Base-by-base conservation (phyloP, 306 rosid species). In the Cyclanthera cordifolia region DNA sequence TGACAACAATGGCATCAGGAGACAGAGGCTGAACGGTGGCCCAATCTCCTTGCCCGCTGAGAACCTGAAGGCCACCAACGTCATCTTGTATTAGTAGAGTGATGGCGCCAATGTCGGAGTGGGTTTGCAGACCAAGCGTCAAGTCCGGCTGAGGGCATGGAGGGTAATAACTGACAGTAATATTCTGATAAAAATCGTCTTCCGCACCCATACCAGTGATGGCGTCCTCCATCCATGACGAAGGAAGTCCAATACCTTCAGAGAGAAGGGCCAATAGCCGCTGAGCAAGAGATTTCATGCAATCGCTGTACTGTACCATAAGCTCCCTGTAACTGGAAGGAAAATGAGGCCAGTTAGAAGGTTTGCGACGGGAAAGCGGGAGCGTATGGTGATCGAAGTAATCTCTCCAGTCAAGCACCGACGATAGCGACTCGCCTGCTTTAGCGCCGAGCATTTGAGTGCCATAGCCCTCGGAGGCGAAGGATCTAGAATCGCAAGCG, bases 381-480 rank as follows among this genome's bases (percentile, higher is more conserved):
- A 87, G 71, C 1, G 96, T 87, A 73, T 93, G 96, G 80, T 93
- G 96, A 46, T 93, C 90, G 69, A 93, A 89, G 79, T 89, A 93
- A 71, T 93, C 96, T 66, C 96, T 83, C 98, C 98, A 93, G 67
- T 93, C 98, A 45, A 93, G 56, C 23, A 52, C 85, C 20, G 54
- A 55, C 10, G 68, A 43, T 7, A n/a, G 51, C 5, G 69, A 27
- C 1, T 27, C 28, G 9, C 9, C 75, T 8, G 28, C 34, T 57
- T 79, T 77, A 25, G 68, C 53, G 59, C 56, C 74, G 66, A 93
- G 82, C 98, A 93, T 89, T 23, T 84, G 85, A 79, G 88, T 87
- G 14, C 96, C 98, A 73, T 87, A 93, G 2, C 98, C 98, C 73
- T 92, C 95, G 21, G 98, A 63, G 16, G 89, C 95, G 47, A 88